phyloP scores from a whole-genome alignment of 495 filamentous ascomycete species.

The Alectoria sarmentosa region DNA sequence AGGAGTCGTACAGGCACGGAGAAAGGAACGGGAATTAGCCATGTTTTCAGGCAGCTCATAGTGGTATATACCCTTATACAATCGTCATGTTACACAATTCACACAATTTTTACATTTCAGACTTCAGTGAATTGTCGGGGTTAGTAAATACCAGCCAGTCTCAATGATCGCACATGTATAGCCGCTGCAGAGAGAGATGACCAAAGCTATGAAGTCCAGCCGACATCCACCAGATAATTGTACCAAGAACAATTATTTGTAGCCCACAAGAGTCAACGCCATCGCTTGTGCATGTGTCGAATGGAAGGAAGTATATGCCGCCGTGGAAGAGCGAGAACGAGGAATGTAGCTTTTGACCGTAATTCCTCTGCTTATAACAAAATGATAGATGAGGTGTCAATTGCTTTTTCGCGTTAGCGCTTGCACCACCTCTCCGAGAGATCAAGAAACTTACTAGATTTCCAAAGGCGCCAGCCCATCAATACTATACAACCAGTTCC shows the following conservation, averaged over 20 bases:
- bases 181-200: not conserved
- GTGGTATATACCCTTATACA: not conserved
- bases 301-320: not conserved
- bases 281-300: constrained; percentile 6
- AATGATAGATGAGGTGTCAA: not conserved
- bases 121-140: too few species aligned
- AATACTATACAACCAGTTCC: constrained; percentile 95
- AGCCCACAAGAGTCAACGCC: constrained; percentile 1
- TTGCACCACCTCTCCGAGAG: not conserved
- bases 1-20: not conserved
- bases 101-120: too few species aligned
- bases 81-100: too few species aligned
- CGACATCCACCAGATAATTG: not conserved
- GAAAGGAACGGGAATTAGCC: not conserved
- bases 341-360: not conserved
- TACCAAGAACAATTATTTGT: not conserved
- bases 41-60: not conserved
- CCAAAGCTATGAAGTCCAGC: not conserved
- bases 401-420: constrained; percentile 1
- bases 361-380: too few species aligned
- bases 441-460: constrained; percentile 73
- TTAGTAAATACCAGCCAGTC: too few species aligned
- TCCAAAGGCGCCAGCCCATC: constrained; percentile 93
- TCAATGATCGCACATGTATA: not conserved
- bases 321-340: not conserved